Conservation (phyloP, 2,329 filamentous ascomycete genomes). For the Colletotrichum camelliae region DNA sequence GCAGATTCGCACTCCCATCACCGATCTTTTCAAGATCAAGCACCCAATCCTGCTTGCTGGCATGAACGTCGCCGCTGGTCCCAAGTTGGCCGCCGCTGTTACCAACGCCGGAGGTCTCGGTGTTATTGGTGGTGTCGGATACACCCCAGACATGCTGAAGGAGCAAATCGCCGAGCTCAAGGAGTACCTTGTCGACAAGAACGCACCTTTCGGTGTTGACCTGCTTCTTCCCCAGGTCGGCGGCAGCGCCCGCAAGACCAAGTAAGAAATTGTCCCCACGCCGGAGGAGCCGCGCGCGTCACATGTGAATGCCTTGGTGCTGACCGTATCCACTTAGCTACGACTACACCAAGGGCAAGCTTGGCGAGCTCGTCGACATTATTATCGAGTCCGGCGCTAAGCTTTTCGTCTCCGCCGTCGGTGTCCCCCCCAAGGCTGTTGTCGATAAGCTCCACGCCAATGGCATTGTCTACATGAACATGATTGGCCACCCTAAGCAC, state of each 20-base stretch:
- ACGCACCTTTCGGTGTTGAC: slow-evolving; percentile 93
- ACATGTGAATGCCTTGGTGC: background rate
- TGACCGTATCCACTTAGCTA: slow-evolving; percentile 67
- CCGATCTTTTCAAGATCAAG: slow-evolving; percentile 97
- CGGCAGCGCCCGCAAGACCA: slow-evolving; percentile 93
- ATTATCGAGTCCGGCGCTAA: slow-evolving; percentile 91
- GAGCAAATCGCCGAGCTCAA: slow-evolving; percentile 97
- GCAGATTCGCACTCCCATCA: slow-evolving; percentile 88
- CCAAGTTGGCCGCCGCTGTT: slow-evolving; percentile 94
- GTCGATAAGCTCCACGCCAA: slow-evolving; percentile 89
- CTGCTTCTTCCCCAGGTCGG: slow-evolving; percentile 93
- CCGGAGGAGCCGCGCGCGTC: background rate
- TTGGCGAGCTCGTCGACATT: slow-evolving; percentile 86
- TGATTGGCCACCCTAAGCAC: slow-evolving; percentile 99
- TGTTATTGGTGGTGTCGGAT: slow-evolving; percentile 94
- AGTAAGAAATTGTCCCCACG: slow-evolving; percentile 50
- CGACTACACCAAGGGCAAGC: slow-evolving; percentile 99
- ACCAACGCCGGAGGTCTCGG: slow-evolving; percentile 96
- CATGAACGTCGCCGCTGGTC: slow-evolving; percentile 98
- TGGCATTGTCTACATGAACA: slow-evolving; percentile 98
- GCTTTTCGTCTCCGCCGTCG: slow-evolving; percentile 96
- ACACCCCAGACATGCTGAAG: slow-evolving; percentile 95
- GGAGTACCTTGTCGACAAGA: slow-evolving; percentile 85
- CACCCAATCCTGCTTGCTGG: slow-evolving; percentile 95
- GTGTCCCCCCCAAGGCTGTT: slow-evolving; percentile 85